A percentile compares a stretch with the other conserved stretches of the same genome.
Conservation (phyloP, 371 early-diverging fungal species). For the Zopfochytrium polystomum region DNA sequence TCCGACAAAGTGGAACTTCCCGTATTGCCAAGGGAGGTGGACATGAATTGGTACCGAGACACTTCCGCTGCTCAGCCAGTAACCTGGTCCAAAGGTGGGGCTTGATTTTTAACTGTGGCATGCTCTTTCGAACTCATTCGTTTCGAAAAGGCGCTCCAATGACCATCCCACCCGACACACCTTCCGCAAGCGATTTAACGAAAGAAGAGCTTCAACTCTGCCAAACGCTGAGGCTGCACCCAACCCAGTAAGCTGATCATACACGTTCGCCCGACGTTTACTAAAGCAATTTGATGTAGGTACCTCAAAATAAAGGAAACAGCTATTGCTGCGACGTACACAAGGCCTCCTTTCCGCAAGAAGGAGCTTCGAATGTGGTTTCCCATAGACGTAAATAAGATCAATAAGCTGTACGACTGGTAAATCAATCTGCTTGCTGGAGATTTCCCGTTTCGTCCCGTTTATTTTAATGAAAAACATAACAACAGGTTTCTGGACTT, state of each 20-base stretch:
- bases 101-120: no score
- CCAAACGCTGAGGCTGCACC: conserved; percentile 7
- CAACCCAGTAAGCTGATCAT: no score
- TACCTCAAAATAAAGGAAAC: conserved; percentile 5
- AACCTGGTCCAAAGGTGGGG: no score
- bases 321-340: conserved; percentile 13
- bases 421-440: no score
- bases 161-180: background rate
- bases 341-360: background rate
- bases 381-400: conserved; percentile 13
- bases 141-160: conserved; percentile 15
- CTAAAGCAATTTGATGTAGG: background rate
- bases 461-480: no score
- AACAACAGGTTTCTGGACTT: no score
- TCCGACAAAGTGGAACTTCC: no score
- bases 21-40: background rate
- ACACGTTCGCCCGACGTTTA: background rate
- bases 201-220: conserved; percentile 6
- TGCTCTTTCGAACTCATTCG: no score
- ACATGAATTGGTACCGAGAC: conserved; percentile 1
- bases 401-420: conserved; percentile 16
- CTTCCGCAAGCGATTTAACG: background rate
- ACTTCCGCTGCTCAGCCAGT: conserved; percentile 4
- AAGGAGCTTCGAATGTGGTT: conserved; percentile 13
- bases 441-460: no score